phyloP scores from a whole-genome alignment of 2,329 filamentous ascomycete species.

The Aspergillus sp. region DNA sequence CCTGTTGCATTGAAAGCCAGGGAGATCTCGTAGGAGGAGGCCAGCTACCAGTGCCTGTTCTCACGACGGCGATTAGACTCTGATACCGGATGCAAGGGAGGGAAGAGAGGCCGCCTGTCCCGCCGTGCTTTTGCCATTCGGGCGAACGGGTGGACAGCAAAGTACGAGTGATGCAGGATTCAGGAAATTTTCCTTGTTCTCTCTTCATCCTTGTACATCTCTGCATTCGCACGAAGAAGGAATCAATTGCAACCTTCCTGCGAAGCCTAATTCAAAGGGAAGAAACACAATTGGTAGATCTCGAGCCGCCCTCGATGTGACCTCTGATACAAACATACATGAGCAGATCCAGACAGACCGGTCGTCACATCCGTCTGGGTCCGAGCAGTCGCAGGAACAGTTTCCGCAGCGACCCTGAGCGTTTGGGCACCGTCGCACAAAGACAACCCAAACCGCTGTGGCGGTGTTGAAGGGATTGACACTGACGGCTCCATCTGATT shows the following conservation, averaged over 20 bases:
- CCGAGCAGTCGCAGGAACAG: background rate
- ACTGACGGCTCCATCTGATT: slow-evolving; percentile 1
- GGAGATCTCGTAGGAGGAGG: slow-evolving; percentile 8
- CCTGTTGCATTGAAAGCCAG: slow-evolving; percentile 6
- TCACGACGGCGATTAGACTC: slow-evolving; percentile 8
- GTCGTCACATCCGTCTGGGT: background rate
- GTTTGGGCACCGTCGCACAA: slow-evolving; percentile 14
- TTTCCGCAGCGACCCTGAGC: slow-evolving; percentile 12
- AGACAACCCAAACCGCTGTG: slow-evolving; percentile 5
- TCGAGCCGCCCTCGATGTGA: background rate
- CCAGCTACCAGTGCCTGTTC: background rate
- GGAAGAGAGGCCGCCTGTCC: background rate
- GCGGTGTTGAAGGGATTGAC: slow-evolving; percentile 1
- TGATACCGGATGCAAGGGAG: slow-evolving; percentile 20
- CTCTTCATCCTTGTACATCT: background rate
- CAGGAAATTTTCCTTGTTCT: background rate
- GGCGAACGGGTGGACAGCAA: background rate
- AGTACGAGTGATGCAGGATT: background rate
- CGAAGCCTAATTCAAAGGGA: background rate
- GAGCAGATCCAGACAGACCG: background rate
- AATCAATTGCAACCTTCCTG: background rate
- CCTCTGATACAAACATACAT: background rate
- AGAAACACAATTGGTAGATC: background rate
- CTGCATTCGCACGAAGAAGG: background rate
- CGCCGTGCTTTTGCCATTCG: background rate